Evolutionary conservation across 768 basidiomycete species (phyloP).

Genomic region (Termitomyces eurrhizus): DNA sequence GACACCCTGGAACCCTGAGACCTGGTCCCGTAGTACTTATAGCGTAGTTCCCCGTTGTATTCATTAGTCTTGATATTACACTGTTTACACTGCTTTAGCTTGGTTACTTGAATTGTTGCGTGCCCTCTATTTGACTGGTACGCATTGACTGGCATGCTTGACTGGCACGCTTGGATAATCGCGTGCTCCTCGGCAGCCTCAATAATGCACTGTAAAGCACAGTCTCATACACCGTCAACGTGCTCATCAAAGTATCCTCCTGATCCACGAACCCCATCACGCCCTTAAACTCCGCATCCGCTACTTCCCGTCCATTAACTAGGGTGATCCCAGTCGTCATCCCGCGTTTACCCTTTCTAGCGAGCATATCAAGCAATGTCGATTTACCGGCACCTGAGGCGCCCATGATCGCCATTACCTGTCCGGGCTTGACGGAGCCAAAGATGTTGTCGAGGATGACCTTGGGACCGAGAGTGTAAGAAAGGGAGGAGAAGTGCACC

Average conservation of each 20-base stretch:
- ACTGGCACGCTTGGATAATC: too few relatives aligned
- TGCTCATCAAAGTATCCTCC: constrained; percentile 96
- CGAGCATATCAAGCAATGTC: constrained; percentile 94
- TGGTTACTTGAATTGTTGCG: too few relatives aligned
- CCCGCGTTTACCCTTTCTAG: constrained; percentile 85
- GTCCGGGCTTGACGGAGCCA: constrained; percentile 83
- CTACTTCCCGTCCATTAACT: constrained; percentile 82
- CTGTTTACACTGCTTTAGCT: too few relatives aligned
- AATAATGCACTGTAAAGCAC: constrained; percentile 91
- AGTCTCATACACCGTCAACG: constrained; percentile 97
- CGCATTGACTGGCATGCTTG: too few relatives aligned
- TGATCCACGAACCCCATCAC: constrained; percentile 97
- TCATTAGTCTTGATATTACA: too few relatives aligned
- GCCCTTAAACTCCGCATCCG: constrained; percentile 70
- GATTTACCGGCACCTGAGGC: constrained; percentile 97
- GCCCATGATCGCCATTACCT: constrained; percentile 95
- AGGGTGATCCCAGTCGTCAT: constrained; percentile 67
- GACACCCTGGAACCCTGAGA: too few relatives aligned
- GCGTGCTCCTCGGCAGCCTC: constrained; percentile 86
- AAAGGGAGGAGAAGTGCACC: constrained; percentile 84
- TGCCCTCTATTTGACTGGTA: too few relatives aligned
- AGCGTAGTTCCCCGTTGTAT: too few relatives aligned
- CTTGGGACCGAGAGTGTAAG: constrained; percentile 68
- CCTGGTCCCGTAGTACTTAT: too few relatives aligned
- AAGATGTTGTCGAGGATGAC: constrained; percentile 78